phyloP scores from a whole-genome alignment of 2,329 filamentous ascomycete species.

The Botrytis paeoniae region DNA sequence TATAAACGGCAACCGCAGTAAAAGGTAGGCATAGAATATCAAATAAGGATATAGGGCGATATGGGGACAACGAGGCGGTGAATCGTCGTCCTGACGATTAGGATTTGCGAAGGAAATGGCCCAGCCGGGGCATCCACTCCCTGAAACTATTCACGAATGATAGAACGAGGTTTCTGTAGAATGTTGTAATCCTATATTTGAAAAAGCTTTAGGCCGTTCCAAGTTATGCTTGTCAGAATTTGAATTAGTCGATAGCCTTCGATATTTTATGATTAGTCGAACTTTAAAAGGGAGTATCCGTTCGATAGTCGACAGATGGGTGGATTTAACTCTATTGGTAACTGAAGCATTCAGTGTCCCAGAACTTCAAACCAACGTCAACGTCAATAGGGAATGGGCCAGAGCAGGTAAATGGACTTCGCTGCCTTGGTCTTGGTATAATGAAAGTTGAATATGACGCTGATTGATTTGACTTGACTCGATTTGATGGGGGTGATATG shows the following conservation, averaged over 20 bases:
- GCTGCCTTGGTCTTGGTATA: neutral
- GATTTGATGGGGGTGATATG: neutral
- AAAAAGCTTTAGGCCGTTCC: slow-evolving; percentile 9
- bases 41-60: slow-evolving; percentile 13
- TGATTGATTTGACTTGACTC: slow-evolving; percentile 1
- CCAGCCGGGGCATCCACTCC: slow-evolving; percentile 14
- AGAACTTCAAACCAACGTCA: slow-evolving; percentile 5
- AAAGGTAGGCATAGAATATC: neutral
- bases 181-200: neutral
- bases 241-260: slow-evolving; percentile 7
- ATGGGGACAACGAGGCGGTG: slow-evolving; percentile 15
- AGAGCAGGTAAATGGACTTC: neutral
- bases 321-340: neutral
- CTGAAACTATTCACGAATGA: slow-evolving; percentile 14
- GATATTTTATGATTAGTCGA: slow-evolving; percentile 15
- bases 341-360: neutral
- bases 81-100: slow-evolving; percentile 19
- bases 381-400: neutral
- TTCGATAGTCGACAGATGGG: neutral
- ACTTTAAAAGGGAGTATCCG: slow-evolving; percentile 14
- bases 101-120: slow-evolving; percentile 10
- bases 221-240: neutral
- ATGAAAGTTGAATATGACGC: slow-evolving; percentile 5
- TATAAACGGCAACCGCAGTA: slow-evolving; percentile 4
- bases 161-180: slow-evolving; percentile 1